A percentile compares a stretch with the other conserved stretches of the same genome.
phyloP scores from a whole-genome alignment of 2,329 filamentous ascomycete genomes.

The Fusarium tricinctum region DNA sequence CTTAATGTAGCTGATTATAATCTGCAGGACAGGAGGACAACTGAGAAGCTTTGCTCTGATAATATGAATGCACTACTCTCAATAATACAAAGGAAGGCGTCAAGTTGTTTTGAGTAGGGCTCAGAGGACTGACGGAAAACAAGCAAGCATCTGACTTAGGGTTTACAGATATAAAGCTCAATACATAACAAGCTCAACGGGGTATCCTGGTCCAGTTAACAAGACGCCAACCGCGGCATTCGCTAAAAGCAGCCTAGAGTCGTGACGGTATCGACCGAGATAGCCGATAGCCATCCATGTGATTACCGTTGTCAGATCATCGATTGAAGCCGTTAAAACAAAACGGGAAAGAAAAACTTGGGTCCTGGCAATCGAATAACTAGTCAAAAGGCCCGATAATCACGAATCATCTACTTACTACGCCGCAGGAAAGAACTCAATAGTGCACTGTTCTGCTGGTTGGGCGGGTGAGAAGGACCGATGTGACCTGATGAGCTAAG shows the following conservation, averaged over 20 bases:
- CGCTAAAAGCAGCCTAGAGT: background rate
- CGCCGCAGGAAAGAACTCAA: constrained; percentile 7
- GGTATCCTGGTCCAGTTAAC: no score
- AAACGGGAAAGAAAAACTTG: background rate
- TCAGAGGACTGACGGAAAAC: no score
- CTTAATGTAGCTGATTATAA: no score
- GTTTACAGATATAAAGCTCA: no score
- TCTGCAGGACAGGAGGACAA: no score
- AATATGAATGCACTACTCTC: no score
- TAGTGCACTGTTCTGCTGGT: background rate
- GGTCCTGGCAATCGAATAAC: background rate
- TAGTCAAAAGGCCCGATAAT: constrained; percentile 21
- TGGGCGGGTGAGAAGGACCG: constrained; percentile 26
- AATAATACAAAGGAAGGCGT: no score
- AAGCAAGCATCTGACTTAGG: no score
- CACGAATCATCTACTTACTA: background rate
- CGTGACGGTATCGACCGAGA: background rate
- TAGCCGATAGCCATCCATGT: background rate
- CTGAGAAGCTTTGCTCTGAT: no score
- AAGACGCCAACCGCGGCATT: background rate
- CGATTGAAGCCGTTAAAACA: background rate
- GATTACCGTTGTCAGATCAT: background rate
- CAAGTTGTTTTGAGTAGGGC: no score
- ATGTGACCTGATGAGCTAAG: constrained; percentile 27
- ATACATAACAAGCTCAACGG: no score